Evolutionary conservation across 148 eudicot species (phyloP).

Genomic region (Beta vulgaris): DNA sequence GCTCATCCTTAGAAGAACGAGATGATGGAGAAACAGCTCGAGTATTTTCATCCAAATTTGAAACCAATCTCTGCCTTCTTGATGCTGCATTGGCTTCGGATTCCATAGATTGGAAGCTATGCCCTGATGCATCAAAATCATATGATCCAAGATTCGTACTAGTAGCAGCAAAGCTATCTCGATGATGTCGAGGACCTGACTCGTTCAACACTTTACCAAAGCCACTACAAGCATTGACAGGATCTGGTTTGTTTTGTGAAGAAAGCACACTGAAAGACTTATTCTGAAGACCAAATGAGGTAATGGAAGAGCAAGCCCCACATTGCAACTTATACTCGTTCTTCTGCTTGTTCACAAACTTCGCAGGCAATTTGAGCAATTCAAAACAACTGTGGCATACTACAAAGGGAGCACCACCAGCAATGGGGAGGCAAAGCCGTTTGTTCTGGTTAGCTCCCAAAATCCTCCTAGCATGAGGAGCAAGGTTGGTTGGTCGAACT

Average conservation of each 20-base stretch:
- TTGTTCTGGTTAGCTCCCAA: conserved; percentile 33
- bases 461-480: conserved; percentile 36
- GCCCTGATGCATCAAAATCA: conserved; percentile 44
- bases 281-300: conserved; percentile 40
- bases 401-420: conserved; percentile 82
- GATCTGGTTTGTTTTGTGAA: conserved; percentile 24
- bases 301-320: conserved; percentile 63
- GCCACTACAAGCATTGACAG: conserved; percentile 15
- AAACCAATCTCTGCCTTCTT: conserved; percentile 28
- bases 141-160: conserved; percentile 35
- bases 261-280: conserved; percentile 31
- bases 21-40: conserved; percentile 42
- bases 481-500: conserved; percentile 27
- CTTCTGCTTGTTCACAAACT: conserved; percentile 28
- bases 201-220: conserved; percentile 24
- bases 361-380: conserved; percentile 59
- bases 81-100: conserved; percentile 29
- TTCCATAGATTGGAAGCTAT: conserved; percentile 38
- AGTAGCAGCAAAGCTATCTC: conserved; percentile 22
- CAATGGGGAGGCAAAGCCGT: conserved; percentile 48
- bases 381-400: conserved; percentile 69
- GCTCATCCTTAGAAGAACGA: conserved; percentile 43
- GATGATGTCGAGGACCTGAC: conserved; percentile 15
- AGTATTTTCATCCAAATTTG: conserved; percentile 36
- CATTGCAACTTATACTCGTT: conserved; percentile 44